These are phyloP conservation scores for Triadica sebifera DNA, from an alignment of 345 rosid species.

Conservation along the genomic window DNA sequence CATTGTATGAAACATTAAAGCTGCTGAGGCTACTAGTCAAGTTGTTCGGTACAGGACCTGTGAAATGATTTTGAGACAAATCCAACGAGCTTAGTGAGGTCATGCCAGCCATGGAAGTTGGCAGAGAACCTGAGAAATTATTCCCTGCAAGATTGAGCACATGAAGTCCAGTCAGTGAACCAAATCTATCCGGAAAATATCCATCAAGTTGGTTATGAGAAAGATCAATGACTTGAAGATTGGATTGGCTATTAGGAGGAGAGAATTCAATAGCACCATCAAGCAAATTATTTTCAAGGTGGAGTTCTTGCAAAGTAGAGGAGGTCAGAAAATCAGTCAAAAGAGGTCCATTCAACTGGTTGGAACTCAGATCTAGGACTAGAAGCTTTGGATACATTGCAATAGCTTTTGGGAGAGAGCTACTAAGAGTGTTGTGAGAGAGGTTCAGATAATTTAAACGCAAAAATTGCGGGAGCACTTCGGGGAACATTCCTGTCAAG, in stretches of 20 bases:
- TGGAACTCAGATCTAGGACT: slow-evolving; percentile 84
- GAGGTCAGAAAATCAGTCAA: slow-evolving; percentile 55
- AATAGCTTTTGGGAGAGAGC: slow-evolving; percentile 62
- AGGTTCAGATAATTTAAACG: slow-evolving; percentile 88
- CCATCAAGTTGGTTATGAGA: slow-evolving; percentile 73
- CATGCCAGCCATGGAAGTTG: slow-evolving; percentile 69
- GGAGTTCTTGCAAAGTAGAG: slow-evolving; percentile 71
- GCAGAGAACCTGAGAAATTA: slow-evolving; percentile 80
- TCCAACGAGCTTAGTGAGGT: slow-evolving; percentile 61
- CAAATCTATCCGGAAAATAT: slow-evolving; percentile 67
- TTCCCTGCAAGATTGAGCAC: slow-evolving; percentile 74
- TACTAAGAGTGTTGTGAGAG: slow-evolving; percentile 68
- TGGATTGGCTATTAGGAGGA: slow-evolving; percentile 43
- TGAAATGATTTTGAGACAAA: slow-evolving; percentile 72
- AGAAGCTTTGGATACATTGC: slow-evolving; percentile 70
- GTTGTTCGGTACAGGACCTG: slow-evolving; percentile 75
- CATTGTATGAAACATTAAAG: slow-evolving; percentile 79
- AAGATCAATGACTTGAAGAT: slow-evolving; percentile 69
- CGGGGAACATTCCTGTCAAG: slow-evolving; percentile 73
- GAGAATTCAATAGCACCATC: slow-evolving; percentile 55
- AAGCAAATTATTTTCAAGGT: slow-evolving; percentile 64
- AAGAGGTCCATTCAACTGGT: slow-evolving; percentile 64
- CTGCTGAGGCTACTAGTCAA: slow-evolving; percentile 53
- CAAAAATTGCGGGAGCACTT: slow-evolving; percentile 67
- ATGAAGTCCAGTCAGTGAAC: slow-evolving; percentile 62